Evolutionary conservation across 2,329 filamentous ascomycete species (phyloP), one percentile per base, ranked within the genome.

Genomic region (Pseudogymnoascus sp.): DNA sequence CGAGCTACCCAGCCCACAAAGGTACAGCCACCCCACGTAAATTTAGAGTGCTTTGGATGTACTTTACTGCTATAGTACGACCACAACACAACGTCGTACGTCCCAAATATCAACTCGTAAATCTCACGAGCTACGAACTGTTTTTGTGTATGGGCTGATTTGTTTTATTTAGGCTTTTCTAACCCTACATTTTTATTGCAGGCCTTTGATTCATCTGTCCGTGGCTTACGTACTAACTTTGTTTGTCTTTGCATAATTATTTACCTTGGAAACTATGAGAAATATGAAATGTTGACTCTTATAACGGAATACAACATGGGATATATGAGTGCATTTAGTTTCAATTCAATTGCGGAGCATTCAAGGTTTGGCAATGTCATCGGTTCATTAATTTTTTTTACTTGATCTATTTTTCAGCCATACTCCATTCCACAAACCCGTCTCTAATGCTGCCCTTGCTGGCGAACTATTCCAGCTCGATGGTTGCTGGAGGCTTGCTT

Each of bases 381-480:
- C 10, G 16, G 50, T 33, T 56, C 50, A 56, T 56, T 56, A 56
- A 56, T 18, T 21, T 33, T 21, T 33, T 56, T 56, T 56, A 56
- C 50, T 56, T 56, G 5, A 33, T 62, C 28, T 62, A 40, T 53
- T 62, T 53, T 62, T 62, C 14, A 47, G 21, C 40, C 38, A 37
- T 68, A 56, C 65, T 69, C 50, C 50, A 12, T 56, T 33, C 28
- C 28, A 35, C 10, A 56, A 35, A 56, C 50, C 50, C 50, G n/a
- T 11, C 59, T 60, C 59, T 60, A 60, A 60, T 60, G 14, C 59
- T 40, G 21, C n/a, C 3, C 21, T 5, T 11, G 59, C 21, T 40
- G 35, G 25, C 7, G 4, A 40, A 25, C 73, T 83, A 91, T 77
- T 90, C 86, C 78, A 90, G 83, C 78, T 90, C 88, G 71, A 91